Conservation (phyloP, 2,329 filamentous ascomycete genomes). For the Aureobasidium sp. region DNA sequence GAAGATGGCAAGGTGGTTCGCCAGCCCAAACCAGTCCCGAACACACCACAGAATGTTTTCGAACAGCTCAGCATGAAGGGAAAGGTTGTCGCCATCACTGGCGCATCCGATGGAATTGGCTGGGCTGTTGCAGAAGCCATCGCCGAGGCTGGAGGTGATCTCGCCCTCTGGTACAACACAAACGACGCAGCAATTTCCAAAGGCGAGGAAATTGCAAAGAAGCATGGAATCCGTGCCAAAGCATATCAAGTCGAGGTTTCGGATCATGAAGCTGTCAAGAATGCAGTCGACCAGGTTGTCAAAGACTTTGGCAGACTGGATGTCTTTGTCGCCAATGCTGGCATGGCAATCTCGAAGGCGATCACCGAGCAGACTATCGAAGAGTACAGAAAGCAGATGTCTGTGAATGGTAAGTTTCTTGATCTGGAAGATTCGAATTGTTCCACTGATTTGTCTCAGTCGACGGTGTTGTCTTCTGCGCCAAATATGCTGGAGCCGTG, state of each 20-base stretch:
- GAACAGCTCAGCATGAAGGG: slow-evolving; percentile 22
- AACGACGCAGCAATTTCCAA: slow-evolving; percentile 19
- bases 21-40: slow-evolving; percentile 23
- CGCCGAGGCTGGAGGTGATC: slow-evolving; percentile 32
- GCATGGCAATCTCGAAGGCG: slow-evolving; percentile 47
- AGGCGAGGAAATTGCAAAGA: slow-evolving; percentile 17
- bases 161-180: slow-evolving; percentile 32
- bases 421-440: too few species aligned
- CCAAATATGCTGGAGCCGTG: slow-evolving; percentile 35
- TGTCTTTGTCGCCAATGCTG: slow-evolving; percentile 43
- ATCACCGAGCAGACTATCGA: slow-evolving; percentile 48
- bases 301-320: slow-evolving; percentile 37
- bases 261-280: slow-evolving; percentile 27
- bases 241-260: slow-evolving; percentile 21
- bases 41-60: slow-evolving; percentile 26
- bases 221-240: slow-evolving; percentile 16
- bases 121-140: slow-evolving; percentile 34
- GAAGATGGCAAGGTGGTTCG: slow-evolving; percentile 23
- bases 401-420: slow-evolving; percentile 43
- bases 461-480: slow-evolving; percentile 36
- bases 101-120: slow-evolving; percentile 42
- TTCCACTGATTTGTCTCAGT: slow-evolving; percentile 17
- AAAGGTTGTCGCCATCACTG: slow-evolving; percentile 44
- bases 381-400: slow-evolving; percentile 47
- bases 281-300: slow-evolving; percentile 29